Base-by-base conservation (phyloP, 805 yeast genomes). In the Ascoidea tarda region DNA sequence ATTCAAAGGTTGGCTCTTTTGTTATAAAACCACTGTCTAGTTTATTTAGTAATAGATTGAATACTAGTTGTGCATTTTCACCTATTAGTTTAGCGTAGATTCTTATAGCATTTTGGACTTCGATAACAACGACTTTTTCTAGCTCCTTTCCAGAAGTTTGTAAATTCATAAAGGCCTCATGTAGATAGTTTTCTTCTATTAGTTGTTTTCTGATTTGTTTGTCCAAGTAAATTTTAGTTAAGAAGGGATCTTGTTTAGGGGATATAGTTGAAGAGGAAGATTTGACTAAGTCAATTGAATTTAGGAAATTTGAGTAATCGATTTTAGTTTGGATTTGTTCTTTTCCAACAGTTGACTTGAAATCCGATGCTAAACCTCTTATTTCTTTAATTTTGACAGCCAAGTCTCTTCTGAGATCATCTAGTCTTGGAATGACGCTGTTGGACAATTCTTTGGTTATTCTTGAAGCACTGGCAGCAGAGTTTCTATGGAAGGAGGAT, bases 61-160 rank as follows among this genome's bases (percentile, higher is more conserved):
- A 78, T 16, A 87, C 81, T 48, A 83, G 71, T 59, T 82, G 83
- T 46, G 89, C 82, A 65, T 85, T 88, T 60, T 79, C 81, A 38
- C 85, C 87, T 54, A 86, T 69, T 46, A 84, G 68, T 59, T 78
- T 79, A 32, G 91, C 84, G 66, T 82, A 87, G 50, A 76, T 77
- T 5, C 84, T 78, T 58, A 90, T 67, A 16, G 93, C 87, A 59
- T 80, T 82, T 70, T 93, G 97, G 53, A 93, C 73, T 65, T 90
- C 96, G 64, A 80, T 73, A 44, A 84, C 87, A 28, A 93, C 93
- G 55, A 88, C 91, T 60, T 85, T 81, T 64, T 85, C 99, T 57
- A 93, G 75, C 63, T 89, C 93, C 53, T 82, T 81, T 50, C 96
- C 96, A 1, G 96, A 84, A 45, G 79, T 78, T 69, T 91, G 96